Evolutionary conservation across 78 protist genomes (phyloP), one percentile per base, ranked within the genome.

Genomic region (Polysphondylium violaceum): DNA sequence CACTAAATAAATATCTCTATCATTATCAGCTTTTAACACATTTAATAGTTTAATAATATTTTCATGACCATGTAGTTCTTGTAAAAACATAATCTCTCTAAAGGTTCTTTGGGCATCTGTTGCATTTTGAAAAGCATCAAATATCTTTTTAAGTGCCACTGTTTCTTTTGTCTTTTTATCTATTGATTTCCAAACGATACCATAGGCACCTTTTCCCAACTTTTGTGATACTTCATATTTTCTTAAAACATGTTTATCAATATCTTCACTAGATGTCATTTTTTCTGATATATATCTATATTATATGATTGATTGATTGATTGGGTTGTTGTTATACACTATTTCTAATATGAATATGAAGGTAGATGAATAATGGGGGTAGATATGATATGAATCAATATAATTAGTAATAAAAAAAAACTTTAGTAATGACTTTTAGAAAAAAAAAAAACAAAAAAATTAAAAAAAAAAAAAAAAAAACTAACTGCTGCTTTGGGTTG

Each of bases 101-200:
- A 96, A 98, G 5, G 99, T 98, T n/a, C 99, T 94, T 87, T 99
- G 99, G 11, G 99, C 99, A 61, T 99, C 99, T 1, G 99, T 98
- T 3, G 98, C 96, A 87, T 99, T 99, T 67, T 97, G 97, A 35
- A 98, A 98, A 31, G 99, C 99, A 51, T 98, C 99, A 40, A 99
- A 99, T 63, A 98, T 98, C 96, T 99, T 99, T 88, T 99, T 99
- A 8, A 99, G 60, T 31, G 99, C 99, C 1, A 97, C 97, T 5
- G 77, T 79, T 23, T 97, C 96, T 14, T 94, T 76, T 7, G 97
- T 94, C 69, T 90, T 86, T 36, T 69, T 77, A 74, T 98, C 99
- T 1, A 74, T 72, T 27, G 98, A 98, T 75, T 96, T 96, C 99
- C 99, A 99, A 40, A 99, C 99, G 33, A 98, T 94, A 0, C 99